A percentile compares a stretch with the other conserved stretches of the same genome.
Conservation (phyloP, 1,139 yeast genomes). For the Suhomyces chickasaworum region DNA sequence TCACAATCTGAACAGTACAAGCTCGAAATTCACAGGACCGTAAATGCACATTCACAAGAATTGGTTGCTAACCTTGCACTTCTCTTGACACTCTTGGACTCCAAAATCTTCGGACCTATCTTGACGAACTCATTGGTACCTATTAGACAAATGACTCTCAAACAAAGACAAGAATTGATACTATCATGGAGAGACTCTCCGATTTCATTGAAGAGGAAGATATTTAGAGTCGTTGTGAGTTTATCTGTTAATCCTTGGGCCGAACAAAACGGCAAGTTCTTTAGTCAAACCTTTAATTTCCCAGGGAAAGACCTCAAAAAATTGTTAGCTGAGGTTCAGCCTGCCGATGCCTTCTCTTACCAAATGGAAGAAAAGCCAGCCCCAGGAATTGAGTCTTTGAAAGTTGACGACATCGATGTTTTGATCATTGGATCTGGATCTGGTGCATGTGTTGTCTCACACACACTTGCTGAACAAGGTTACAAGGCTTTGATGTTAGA, state of each 20-base stretch:
- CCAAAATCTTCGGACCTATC: slow-evolving; percentile 37
- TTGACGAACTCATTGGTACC: slow-evolving; percentile 39
- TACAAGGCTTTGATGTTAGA: slow-evolving; percentile 51
- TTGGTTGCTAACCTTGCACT: slow-evolving; percentile 28
- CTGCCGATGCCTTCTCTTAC: slow-evolving; percentile 31
- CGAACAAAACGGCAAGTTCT: neutral
- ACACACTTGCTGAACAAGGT: slow-evolving; percentile 49
- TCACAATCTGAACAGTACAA: slow-evolving; percentile 34
- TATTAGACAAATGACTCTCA: slow-evolving; percentile 39
- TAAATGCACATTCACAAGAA: slow-evolving; percentile 12
- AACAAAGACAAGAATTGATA: slow-evolving; percentile 33
- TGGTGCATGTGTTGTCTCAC: slow-evolving; percentile 61
- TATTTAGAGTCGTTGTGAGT: slow-evolving; percentile 30
- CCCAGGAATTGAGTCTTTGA: slow-evolving; percentile 32
- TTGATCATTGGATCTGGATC: slow-evolving; percentile 59
- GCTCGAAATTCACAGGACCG: slow-evolving; percentile 12
- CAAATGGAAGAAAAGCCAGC: slow-evolving; percentile 37
- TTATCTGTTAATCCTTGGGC: slow-evolving; percentile 21
- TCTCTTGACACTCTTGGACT: slow-evolving; percentile 30
- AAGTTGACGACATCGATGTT: slow-evolving; percentile 45
- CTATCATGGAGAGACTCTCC: slow-evolving; percentile 45
- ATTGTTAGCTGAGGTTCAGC: slow-evolving; percentile 29
- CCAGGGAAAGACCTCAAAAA: slow-evolving; percentile 38
- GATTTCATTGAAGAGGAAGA: slow-evolving; percentile 28
- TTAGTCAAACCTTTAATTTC: slow-evolving; percentile 23